Evolutionary conservation across 371 early-diverging fungal genomes (phyloP), one percentile per base, ranked within the genome.

Genomic region (Mucor piriformis): DNA sequence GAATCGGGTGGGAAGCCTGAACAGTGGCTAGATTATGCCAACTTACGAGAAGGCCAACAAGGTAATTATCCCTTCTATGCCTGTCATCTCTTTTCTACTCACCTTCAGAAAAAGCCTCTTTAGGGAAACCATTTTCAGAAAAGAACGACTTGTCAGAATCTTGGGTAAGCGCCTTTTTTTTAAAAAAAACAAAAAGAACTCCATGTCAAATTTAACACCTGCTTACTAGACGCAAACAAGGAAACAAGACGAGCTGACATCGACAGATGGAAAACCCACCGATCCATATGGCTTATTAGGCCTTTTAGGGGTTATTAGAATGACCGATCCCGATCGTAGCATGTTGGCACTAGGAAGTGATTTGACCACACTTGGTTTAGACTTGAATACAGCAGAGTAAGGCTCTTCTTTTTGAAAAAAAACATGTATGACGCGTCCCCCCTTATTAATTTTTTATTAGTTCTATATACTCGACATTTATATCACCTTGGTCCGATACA

Each of bases 401-500:
- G 83, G 77, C 1, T 20, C 27, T 16, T 24, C n/a, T 37, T 15
- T 34, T 23, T 24, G 25, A 53, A 12, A 25, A 11, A 15, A 2
- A 24, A n/a, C n/a, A n/a, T n/a, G n/a, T n/a, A 29, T 29, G 18
- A 48, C 50, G 40, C 42, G 50, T 58, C 20, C 25, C 38, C 34
- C n/a, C 48, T 34, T 38, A 20, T 34, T 27, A 35, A 4, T 52
- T 29, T 20, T 15, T n/a, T 18, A 42, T 42, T 64, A 86, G 87
- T 40, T 74, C 86, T 8, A 77, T 95, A 51, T 90, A 91, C 61
- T 79, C 93, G 47, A 86, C 90, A 29, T 90, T 95, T 71, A 85
- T 87, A 54, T 88, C 93, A 33, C 94, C 94, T 34, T 95, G 92
- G 85, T 72, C 91, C 25, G 91, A 92, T 46, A 77, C 81, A 47